Conservation (phyloP, 1,284 basidiomycete species). For the Melampsora americana region DNA sequence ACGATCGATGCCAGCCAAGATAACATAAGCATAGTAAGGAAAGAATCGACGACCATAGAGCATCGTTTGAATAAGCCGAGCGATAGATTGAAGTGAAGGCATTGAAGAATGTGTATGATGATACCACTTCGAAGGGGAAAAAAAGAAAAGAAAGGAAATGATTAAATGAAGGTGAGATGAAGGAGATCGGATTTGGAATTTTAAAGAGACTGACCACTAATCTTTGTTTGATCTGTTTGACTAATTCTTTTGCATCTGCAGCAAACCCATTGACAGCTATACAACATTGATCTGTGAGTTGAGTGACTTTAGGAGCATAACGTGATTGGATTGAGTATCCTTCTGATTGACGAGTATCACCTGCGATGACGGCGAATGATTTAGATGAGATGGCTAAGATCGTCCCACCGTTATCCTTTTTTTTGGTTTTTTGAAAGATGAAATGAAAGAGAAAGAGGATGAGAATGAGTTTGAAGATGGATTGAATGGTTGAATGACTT, state of each 20-base stretch:
- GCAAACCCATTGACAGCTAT: slow-evolving; percentile 92
- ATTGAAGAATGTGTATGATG: slow-evolving; percentile 87
- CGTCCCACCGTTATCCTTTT: slow-evolving; percentile 76
- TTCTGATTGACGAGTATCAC: slow-evolving; percentile 89
- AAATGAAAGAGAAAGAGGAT: slow-evolving; percentile 11
- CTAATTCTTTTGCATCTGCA: slow-evolving; percentile 90
- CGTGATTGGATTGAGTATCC: slow-evolving; percentile 92
- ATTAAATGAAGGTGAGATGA: neutral
- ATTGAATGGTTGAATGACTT: neutral
- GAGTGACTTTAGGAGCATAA: slow-evolving; percentile 87
- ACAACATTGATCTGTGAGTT: slow-evolving; percentile 83
- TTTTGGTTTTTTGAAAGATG: too few species aligned
- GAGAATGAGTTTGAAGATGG: neutral
- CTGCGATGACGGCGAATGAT: slow-evolving; percentile 86
- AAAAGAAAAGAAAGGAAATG: neutral
- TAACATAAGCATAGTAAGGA: slow-evolving; percentile 94
- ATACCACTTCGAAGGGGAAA: slow-evolving; percentile 83
- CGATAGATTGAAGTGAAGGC: slow-evolving; percentile 86
- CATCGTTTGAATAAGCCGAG: slow-evolving; percentile 91
- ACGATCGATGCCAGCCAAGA: slow-evolving; percentile 87
- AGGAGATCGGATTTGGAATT: neutral
- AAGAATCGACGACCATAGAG: slow-evolving; percentile 89
- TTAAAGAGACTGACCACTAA: slow-evolving; percentile 69
- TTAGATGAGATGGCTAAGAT: slow-evolving; percentile 89
- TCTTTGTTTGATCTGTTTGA: slow-evolving; percentile 87